Evolutionary conservation across 495 filamentous ascomycete genomes (phyloP).

Genomic region (Trichoderma orchidacearum): DNA sequence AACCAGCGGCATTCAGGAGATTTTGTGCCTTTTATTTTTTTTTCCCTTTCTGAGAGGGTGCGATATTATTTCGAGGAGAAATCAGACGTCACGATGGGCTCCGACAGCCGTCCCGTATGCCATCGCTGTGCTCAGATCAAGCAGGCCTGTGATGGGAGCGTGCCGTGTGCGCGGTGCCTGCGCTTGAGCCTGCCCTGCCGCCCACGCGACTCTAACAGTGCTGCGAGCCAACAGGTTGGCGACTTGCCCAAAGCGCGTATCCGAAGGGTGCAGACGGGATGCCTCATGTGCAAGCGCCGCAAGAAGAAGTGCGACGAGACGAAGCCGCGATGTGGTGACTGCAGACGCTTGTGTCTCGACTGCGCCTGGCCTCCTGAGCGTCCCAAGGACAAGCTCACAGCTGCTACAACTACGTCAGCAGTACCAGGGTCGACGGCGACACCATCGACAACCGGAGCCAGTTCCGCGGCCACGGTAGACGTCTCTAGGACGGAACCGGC

Average conservation of each 20-base stretch:
- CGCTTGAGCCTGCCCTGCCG: slow-evolving; percentile 2
- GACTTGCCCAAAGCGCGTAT: slow-evolving; percentile 1
- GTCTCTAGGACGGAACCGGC: too few species aligned
- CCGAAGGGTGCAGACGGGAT: slow-evolving; percentile 6
- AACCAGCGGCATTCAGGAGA: too few species aligned
- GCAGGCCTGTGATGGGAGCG: slow-evolving; percentile 1
- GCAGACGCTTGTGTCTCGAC: slow-evolving; percentile 1
- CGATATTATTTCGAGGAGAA: neutral
- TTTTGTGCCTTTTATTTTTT: too few species aligned
- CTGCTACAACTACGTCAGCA: neutral
- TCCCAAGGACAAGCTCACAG: neutral
- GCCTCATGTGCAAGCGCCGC: slow-evolving; percentile 6
- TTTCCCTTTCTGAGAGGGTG: too few species aligned
- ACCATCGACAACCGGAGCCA: neutral
- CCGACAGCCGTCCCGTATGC: slow-evolving; percentile 1
- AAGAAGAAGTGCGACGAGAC: slow-evolving; percentile 11
- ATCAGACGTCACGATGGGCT: neutral
- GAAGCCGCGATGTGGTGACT: slow-evolving; percentile 3
- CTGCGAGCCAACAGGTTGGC: neutral
- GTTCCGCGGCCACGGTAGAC: neutral
- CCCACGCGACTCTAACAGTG: neutral
- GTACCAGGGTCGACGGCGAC: neutral
- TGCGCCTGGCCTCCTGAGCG: slow-evolving; percentile 1
- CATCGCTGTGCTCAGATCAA: slow-evolving; percentile 5
- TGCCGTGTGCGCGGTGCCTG: slow-evolving; percentile 2